These are phyloP conservation scores for Cyathus striatus DNA, from an alignment of 768 basidiomycete genomes.

Conservation along the genomic window DNA sequence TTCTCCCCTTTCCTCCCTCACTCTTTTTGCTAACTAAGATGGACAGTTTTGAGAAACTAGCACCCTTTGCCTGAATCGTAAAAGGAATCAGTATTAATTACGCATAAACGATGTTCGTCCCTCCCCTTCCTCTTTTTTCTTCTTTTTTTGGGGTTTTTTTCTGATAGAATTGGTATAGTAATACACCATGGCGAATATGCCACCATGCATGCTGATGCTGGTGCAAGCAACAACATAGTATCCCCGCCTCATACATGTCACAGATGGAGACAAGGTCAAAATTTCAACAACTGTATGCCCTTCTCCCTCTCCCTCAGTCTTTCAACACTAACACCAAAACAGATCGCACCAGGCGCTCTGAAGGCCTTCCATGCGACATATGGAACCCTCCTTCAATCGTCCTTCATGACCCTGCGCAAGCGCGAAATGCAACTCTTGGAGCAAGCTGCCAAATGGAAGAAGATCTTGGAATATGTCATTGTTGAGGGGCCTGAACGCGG, in stretches of 20 bases:
- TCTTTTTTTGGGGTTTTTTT: no score
- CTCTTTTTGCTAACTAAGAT: not conserved
- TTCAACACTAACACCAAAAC: not conserved
- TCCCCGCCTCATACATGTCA: conserved; percentile 77
- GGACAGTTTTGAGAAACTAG: conserved; percentile 69
- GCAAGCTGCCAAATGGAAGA: conserved; percentile 59
- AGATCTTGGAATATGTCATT: conserved; percentile 68
- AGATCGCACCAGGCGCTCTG: conserved; percentile 61
- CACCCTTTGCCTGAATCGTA: conserved; percentile 64
- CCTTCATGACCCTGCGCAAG: conserved; percentile 78
- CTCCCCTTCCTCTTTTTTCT: no score
- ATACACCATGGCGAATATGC: conserved; percentile 64
- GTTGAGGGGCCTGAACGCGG: conserved; percentile 74
- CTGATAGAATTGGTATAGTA: conserved; percentile 46
- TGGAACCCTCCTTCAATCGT: conserved; percentile 76
- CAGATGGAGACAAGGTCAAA: conserved; percentile 60
- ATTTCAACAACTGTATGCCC: conserved; percentile 73
- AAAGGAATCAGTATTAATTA: conserved; percentile 86
- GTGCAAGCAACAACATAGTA: conserved; percentile 64
- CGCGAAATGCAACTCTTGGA: conserved; percentile 81
- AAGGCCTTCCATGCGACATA: conserved; percentile 72
- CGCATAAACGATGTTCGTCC: conserved; percentile 82
- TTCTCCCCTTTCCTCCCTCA: no score
- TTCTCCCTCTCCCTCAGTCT: conserved; percentile 1
- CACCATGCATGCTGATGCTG: conserved; percentile 38